A percentile compares a stretch with the other conserved stretches of the same genome.
Evolutionary conservation across 1,284 basidiomycete species (phyloP).

Genomic region (Tylopilus sp.): DNA sequence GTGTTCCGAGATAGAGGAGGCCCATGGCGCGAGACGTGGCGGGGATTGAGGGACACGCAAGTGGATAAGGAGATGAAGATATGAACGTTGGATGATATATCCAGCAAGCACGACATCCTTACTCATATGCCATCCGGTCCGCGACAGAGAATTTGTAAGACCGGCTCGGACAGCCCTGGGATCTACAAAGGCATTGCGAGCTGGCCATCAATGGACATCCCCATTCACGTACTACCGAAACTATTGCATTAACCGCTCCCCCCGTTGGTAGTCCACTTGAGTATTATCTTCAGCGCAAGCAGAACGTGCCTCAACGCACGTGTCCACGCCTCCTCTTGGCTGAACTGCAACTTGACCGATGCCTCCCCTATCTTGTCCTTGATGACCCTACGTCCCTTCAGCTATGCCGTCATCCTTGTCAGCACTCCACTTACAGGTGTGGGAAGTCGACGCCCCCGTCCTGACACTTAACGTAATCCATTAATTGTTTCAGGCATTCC

Average conservation of each 20-base stretch:
- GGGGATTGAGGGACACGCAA: conserved; percentile 12
- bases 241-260: conserved; percentile 47
- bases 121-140: conserved; percentile 15
- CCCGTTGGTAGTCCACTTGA: conserved; percentile 81
- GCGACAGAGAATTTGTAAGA: conserved; percentile 22
- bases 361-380: conserved; percentile 97
- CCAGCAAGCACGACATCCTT: conserved; percentile 10
- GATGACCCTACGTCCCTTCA: conserved; percentile 65
- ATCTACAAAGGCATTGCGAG: too few species aligned
- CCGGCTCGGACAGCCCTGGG: neutral
- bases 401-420: neutral
- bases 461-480: conserved; percentile 76
- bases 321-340: conserved; percentile 95
- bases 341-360: conserved; percentile 91
- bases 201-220: too few species aligned
- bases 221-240: too few species aligned
- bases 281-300: conserved; percentile 79
- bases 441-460: conserved; percentile 77
- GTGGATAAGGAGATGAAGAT: neutral
- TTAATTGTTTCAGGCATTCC: conserved; percentile 88
- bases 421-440: conserved; percentile 60
- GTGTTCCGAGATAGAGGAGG: conserved; percentile 91
- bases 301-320: conserved; percentile 89
- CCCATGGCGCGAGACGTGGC: conserved; percentile 62
- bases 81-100: neutral